phyloP scores from a whole-genome alignment of 305 asterid species.

The Plantago coronopus region DNA sequence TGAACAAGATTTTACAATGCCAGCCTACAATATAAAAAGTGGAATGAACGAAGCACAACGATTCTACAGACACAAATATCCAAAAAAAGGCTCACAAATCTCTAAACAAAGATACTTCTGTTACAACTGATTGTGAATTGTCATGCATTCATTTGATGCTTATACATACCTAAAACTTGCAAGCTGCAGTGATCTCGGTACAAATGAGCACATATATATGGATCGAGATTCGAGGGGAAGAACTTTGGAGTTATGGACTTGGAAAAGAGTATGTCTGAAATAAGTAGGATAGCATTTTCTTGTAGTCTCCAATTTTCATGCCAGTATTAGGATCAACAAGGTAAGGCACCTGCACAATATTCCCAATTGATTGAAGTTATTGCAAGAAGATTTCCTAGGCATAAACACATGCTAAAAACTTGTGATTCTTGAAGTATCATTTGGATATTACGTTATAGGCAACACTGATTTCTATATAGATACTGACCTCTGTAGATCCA shows the following conservation, averaged over 20 bases:
- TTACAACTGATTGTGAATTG: neutral
- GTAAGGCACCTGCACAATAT: slow-evolving; percentile 65
- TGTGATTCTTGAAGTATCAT: neutral
- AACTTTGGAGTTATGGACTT: slow-evolving; percentile 19
- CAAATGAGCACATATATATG: too few relatives aligned
- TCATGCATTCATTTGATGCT: neutral
- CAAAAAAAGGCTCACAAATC: neutral
- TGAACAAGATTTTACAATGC: too few relatives aligned
- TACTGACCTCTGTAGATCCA: slow-evolving; percentile 58
- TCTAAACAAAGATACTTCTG: neutral
- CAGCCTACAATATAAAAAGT: too few relatives aligned
- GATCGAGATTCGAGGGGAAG: neutral
- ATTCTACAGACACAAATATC: too few relatives aligned
- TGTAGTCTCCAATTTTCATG: slow-evolving; percentile 48
- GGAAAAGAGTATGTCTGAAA: slow-evolving; percentile 42
- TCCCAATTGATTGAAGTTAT: neutral
- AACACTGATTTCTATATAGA: neutral
- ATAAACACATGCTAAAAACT: neutral
- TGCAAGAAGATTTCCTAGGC: neutral
- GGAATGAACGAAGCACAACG: too few relatives aligned
- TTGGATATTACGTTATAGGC: neutral
- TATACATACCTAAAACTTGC: neutral
- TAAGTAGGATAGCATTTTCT: slow-evolving; percentile 56
- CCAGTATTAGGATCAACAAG: slow-evolving; percentile 71
- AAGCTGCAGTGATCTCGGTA: neutral